Evolutionary conservation across 345 rosid species (phyloP), one percentile per base, ranked within the genome.

Genomic region (Arabidopsis arenosa): DNA sequence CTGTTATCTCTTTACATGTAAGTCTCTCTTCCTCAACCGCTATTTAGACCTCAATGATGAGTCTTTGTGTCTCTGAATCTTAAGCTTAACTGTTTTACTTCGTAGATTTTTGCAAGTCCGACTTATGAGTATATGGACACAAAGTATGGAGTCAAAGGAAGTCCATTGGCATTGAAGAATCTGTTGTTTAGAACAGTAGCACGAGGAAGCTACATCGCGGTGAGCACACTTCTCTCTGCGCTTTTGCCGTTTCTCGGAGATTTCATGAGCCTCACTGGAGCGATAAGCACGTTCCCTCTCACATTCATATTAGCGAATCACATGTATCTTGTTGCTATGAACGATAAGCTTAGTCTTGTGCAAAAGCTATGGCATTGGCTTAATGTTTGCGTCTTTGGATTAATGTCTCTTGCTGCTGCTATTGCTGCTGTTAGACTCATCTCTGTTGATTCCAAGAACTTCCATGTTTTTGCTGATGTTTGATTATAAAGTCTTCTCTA

Each of bases 301-400:
- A 95, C 98, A 23, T 95, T 95, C 73, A 89, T 95, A 55, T 87
- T 95, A 1, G 97, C 94, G 2, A 89, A 92, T 80, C 98, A 92
- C 81, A 90, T 95, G 99, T 90, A 89, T 67, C 59, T 92, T 48
- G 79, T 79, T 18, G 97, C 94, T 15, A 92, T 76, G 86, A 70
- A 63, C 68, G 68, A 43, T 67, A 79, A 84, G 70, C 76, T 90
- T 68, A 76, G 45, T 41, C 17, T 85, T 21, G 30, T 67, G 2
- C 89, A 83, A 48, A 88, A 83, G 84, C 66, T 83, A 2, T 92
- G 98, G 97, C 99, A 93, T 81, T 89, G 99, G 99, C 66, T 90
- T 65, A 92, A 95, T 55, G 87, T 95, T 58, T 63, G 58, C 5
- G 62, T 91, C 83, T 95, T 95, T 43, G 73, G 88, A 54, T 60